Conservation (phyloP, 192 early-diverging fungal species). For the Thoreauomyces humboldtii region DNA sequence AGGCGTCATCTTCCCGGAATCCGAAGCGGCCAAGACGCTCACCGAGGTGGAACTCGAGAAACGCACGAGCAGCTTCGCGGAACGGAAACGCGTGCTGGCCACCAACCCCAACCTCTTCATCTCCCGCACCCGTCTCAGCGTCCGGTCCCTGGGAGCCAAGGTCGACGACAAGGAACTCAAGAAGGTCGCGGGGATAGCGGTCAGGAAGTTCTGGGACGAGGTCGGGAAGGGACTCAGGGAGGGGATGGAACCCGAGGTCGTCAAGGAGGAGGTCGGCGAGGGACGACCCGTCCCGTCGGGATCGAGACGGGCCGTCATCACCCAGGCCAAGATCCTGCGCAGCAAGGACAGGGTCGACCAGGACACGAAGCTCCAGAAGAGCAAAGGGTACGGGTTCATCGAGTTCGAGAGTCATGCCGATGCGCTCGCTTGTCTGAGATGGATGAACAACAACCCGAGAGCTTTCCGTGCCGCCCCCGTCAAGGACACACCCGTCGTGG, state of each 20-base stretch:
- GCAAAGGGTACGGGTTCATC: slow-evolving; percentile 91
- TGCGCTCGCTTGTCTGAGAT: slow-evolving; percentile 88
- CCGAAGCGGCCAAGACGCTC: slow-evolving; percentile 71
- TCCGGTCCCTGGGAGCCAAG: slow-evolving; percentile 76
- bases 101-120: slow-evolving; percentile 88
- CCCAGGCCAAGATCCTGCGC: slow-evolving; percentile 77
- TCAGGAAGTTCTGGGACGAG: slow-evolving; percentile 53
- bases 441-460: slow-evolving; percentile 74
- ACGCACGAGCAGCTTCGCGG: slow-evolving; percentile 76
- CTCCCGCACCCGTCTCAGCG: slow-evolving; percentile 82
- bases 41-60: slow-evolving; percentile 74
- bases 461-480: slow-evolving; percentile 28
- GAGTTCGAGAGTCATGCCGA: slow-evolving; percentile 86
- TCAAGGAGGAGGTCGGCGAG: slow-evolving; percentile 69
- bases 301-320: slow-evolving; percentile 48
- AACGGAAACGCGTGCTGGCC: slow-evolving; percentile 75
- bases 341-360: slow-evolving; percentile 77
- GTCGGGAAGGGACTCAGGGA: slow-evolving; percentile 35
- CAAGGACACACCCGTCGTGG: slow-evolving; percentile 10
- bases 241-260: slow-evolving; percentile 56
- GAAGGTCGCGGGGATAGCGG: slow-evolving; percentile 27
- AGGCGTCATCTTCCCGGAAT: slow-evolving; percentile 84
- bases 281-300: slow-evolving; percentile 37
- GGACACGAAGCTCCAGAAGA: slow-evolving; percentile 60
- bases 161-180: slow-evolving; percentile 73